Evolutionary conservation across 345 rosid genomes (phyloP), one percentile per base, ranked within the genome.

Genomic region (Eutrema yunnanense): DNA sequence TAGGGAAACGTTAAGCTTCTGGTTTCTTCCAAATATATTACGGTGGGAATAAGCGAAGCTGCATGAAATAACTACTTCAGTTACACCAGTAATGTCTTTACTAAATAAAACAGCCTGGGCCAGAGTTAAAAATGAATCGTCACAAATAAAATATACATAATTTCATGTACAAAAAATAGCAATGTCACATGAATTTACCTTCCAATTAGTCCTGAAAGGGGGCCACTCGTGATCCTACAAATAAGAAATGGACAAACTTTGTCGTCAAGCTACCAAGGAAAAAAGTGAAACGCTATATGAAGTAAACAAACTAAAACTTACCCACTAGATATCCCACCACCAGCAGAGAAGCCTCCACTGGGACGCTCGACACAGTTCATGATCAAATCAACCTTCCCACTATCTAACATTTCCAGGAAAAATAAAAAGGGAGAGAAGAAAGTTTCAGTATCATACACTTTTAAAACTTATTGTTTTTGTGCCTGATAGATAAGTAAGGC

Each of bases 31-130:
- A 66, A 95, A 85, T 61, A 92, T 86, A 81, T 95, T 95, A 74
- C 93, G 84, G 79, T 92, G 97, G 27, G 97, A 95, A 82, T 95
- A 95, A n/a, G 96, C 92, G 54, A 92, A 95, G 83, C 96, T 95
- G 92, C 84, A 86, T 63, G n/a, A 56, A 71, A 53, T 67, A 72
- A 33, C 47, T 6, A 61, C 42, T 13, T 71, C 62, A 54, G 9
- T 54, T 62, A 38, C 16, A 62, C 57, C 48, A 50, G 68, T 67
- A 33, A 67, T 67, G 33, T 10, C 38, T 50, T 40, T 11, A 59
- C 26, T 16, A 53, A 38, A n/a, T 53, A 59, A 43, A 37, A 37
- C 32, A 61, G 57, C 19, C 30, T 62, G 44, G 37, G 16, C 69
- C 58, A 68, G 13, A 43, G 22, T 32, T 10, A 6, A 9, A 33